phyloP scores from a whole-genome alignment of 768 basidiomycete genomes.

The Tulasnella sp. region DNA sequence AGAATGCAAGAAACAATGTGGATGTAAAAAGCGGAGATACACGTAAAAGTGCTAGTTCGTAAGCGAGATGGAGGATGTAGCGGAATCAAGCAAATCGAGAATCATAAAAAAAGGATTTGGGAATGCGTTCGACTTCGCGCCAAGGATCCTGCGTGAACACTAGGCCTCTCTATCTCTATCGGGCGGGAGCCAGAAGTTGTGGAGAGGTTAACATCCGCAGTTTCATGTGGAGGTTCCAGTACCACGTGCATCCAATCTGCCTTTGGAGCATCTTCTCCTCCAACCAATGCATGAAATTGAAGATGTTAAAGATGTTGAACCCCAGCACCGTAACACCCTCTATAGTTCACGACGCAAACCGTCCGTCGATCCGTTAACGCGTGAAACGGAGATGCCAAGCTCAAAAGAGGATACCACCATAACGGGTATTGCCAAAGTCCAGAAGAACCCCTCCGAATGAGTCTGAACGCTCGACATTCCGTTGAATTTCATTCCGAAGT shows the following conservation, averaged over 20 bases:
- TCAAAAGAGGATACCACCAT: slow-evolving; percentile 41
- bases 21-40: not conserved
- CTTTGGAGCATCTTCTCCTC: not conserved
- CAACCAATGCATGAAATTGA: not conserved
- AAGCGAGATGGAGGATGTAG: not conserved
- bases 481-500: slow-evolving; percentile 45
- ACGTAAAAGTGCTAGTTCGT: not conserved
- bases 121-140: not conserved
- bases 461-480: slow-evolving; percentile 21
- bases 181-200: not conserved
- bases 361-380: not conserved
- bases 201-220: not conserved
- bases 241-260: not conserved
- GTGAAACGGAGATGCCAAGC: not conserved
- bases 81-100: not conserved
- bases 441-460: slow-evolving; percentile 42
- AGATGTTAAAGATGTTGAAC: not conserved
- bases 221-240: not conserved
- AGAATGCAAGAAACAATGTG: not conserved
- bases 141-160: too few relatives aligned
- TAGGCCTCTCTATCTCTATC: not conserved
- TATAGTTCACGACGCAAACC: not conserved
- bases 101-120: not conserved
- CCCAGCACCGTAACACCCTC: not conserved
- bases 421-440: slow-evolving; percentile 59